These are phyloP conservation scores for Flaveria floridana DNA, from an alignment of 140 eudicot species.

Conservation along the genomic window DNA sequence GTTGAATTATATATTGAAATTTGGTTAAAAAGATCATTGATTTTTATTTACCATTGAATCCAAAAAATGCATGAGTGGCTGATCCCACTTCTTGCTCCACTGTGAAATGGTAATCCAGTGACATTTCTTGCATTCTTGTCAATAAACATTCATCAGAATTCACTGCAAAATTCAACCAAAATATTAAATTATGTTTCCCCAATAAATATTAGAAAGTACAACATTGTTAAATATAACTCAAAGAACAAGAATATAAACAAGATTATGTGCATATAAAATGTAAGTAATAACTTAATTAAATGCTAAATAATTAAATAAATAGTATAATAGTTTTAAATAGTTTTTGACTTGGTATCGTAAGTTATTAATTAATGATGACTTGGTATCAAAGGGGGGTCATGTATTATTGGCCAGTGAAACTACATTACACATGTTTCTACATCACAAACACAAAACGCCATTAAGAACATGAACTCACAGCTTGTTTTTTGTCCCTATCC, in stretches of 20 bases:
- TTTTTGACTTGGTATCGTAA: neutral
- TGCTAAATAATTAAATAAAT: neutral
- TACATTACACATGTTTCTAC: conserved; percentile 41
- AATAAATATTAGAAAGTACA: neutral
- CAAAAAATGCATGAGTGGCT: conserved; percentile 94
- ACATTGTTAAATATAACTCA: neutral
- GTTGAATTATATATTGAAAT: neutral
- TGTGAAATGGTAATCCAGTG: conserved; percentile 88
- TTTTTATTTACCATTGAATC: conserved; percentile 70
- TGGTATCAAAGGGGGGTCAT: conserved; percentile 19
- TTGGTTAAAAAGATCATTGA: neutral
- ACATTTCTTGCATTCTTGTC: conserved; percentile 99
- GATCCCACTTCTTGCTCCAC: conserved; percentile 99
- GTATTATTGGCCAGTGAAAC: conserved; percentile 23
- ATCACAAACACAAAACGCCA: conserved; percentile 42
- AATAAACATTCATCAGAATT: conserved; percentile 84
- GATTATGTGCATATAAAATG: neutral
- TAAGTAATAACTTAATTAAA: neutral
- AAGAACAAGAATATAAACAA: too few species aligned
- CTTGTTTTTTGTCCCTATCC: conserved; percentile 37
- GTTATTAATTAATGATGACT: neutral
- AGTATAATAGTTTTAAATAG: neutral
- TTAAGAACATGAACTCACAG: conserved; percentile 37
- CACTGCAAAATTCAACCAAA: conserved; percentile 48
- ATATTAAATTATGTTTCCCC: neutral